Evolutionary conservation across 176 grass and related monocot species (phyloP).

Genomic region (Avena eriantha): DNA sequence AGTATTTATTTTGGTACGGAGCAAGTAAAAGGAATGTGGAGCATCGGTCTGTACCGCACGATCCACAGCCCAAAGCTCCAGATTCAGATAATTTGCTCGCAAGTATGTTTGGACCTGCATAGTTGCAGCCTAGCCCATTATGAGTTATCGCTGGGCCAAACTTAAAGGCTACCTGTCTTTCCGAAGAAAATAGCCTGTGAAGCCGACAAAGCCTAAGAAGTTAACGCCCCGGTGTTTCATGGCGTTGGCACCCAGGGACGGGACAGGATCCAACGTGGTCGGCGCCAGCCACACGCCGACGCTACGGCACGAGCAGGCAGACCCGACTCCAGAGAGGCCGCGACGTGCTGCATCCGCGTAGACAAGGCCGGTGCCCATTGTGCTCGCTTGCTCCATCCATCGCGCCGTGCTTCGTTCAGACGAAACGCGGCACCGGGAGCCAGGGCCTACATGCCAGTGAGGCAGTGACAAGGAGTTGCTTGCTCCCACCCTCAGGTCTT

Average conservation of each 20-base stretch:
- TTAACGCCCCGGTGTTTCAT: background rate
- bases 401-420: slow-evolving; percentile 15
- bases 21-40: too few relatives aligned
- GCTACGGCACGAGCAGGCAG: background rate
- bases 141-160: too few relatives aligned
- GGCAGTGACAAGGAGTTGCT: background rate
- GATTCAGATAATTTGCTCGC: too few relatives aligned
- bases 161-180: too few relatives aligned
- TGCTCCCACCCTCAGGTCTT: background rate
- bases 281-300: background rate
- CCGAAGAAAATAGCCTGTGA: too few relatives aligned
- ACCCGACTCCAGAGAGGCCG: background rate
- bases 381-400: background rate
- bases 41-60: too few relatives aligned
- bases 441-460: background rate
- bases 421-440: slow-evolving; percentile 28
- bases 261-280: background rate
- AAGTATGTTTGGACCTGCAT: too few relatives aligned
- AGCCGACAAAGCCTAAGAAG: background rate
- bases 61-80: too few relatives aligned
- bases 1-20: too few relatives aligned
- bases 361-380: background rate
- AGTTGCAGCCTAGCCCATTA: too few relatives aligned
- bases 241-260: background rate
- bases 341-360: background rate